These are phyloP conservation scores for Venturiaceae sp. DNA, from an alignment of 2,329 filamentous ascomycete species.

Conservation along the genomic window DNA sequence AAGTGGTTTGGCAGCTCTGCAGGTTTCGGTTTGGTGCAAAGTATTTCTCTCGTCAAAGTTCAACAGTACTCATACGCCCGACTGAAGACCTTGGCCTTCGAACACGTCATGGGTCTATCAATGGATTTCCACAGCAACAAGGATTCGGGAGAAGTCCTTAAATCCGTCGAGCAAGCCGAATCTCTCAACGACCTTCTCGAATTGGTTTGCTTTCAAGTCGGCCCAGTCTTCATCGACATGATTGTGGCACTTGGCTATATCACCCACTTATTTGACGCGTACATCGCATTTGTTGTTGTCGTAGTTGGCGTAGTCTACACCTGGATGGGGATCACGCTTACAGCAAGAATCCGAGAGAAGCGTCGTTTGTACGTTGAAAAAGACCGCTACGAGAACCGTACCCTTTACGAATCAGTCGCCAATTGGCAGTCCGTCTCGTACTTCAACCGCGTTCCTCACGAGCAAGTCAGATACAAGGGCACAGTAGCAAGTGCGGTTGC, in stretches of 20 bases:
- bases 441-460: conserved; percentile 48
- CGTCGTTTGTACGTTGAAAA: conserved; percentile 32
- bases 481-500: conserved; percentile 27
- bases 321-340: conserved; percentile 37
- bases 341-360: conserved; percentile 28
- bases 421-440: conserved; percentile 52
- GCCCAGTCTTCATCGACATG: conserved; percentile 54
- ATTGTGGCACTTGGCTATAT: conserved; percentile 51
- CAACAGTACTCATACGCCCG: conserved; percentile 48
- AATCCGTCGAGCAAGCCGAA: conserved; percentile 53
- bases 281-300: conserved; percentile 28
- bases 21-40: conserved; percentile 40
- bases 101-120: conserved; percentile 58
- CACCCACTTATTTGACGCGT: conserved; percentile 52
- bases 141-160: conserved; percentile 53
- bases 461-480: conserved; percentile 38
- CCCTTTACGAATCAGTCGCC: conserved; percentile 48
- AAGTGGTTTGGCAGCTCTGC: conserved; percentile 41
- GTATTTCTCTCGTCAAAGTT: conserved; percentile 44
- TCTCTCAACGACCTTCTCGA: conserved; percentile 52
- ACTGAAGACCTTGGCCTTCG: conserved; percentile 52
- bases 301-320: conserved; percentile 37
- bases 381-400: conserved; percentile 39
- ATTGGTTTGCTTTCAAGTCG: conserved; percentile 47
- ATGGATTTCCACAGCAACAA: conserved; percentile 63